Conservation (phyloP, 1,284 basidiomycete genomes). For the Trichosporon ovoides region DNA sequence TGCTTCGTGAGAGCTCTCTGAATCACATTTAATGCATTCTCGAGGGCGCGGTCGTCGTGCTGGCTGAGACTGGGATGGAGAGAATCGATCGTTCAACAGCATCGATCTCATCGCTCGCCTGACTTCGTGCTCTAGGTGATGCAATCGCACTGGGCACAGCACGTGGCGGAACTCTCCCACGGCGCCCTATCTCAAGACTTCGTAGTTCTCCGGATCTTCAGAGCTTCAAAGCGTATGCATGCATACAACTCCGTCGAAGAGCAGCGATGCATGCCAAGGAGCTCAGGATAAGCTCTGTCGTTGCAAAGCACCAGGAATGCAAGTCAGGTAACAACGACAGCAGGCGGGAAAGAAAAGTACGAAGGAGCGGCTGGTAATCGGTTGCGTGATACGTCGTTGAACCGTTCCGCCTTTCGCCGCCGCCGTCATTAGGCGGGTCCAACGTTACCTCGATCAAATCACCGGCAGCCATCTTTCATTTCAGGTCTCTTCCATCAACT, state of each 20-base stretch:
- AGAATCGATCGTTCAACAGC: too few species aligned
- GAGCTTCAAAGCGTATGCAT: not conserved
- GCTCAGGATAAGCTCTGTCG: not conserved
- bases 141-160: too few species aligned
- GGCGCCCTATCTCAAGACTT: not conserved
- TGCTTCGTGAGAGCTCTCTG: too few species aligned
- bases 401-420: not conserved
- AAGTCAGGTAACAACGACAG: not conserved
- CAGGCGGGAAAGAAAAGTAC: not conserved
- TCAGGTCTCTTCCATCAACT: not conserved
- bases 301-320: not conserved
- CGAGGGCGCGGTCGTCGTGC: too few species aligned
- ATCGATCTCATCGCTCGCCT: too few species aligned
- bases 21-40: too few species aligned
- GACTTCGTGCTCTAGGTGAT: too few species aligned
- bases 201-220: too few species aligned
- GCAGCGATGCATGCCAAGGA: not conserved
- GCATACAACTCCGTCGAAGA: too few species aligned
- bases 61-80: too few species aligned
- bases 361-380: not conserved
- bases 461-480: not conserved
- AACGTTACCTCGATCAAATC: too few species aligned
- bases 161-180: not conserved
- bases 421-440: constrained; percentile 5
- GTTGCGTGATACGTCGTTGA: not conserved